These are phyloP conservation scores for Hypomontagnella submonticulosa DNA, from an alignment of 495 filamentous ascomycete species.

Conservation along the genomic window DNA sequence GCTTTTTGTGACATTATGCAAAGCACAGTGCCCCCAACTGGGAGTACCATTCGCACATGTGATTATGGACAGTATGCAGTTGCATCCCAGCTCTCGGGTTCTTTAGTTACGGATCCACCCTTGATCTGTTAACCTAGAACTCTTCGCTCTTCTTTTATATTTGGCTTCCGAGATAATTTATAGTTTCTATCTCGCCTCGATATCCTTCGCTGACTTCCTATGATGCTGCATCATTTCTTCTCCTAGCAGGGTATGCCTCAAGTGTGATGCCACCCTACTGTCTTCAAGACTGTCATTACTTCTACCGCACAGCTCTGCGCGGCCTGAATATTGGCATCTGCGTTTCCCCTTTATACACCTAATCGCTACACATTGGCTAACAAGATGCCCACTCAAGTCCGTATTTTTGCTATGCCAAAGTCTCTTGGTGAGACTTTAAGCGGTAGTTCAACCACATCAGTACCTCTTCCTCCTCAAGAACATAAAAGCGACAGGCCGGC, in stretches of 20 bases:
- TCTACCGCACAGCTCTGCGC: constrained; percentile 87
- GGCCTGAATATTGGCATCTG: constrained; percentile 80
- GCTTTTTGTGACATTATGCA: constrained; percentile 38
- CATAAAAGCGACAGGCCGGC: constrained; percentile 45
- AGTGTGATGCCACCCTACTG: constrained; percentile 82
- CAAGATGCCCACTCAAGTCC: constrained; percentile 65
- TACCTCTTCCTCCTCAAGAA: constrained; percentile 48
- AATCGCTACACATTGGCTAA: constrained; percentile 54
- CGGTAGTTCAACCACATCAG: constrained; percentile 47
- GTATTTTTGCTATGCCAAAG: constrained; percentile 73
- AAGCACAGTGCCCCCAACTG: constrained; percentile 31
- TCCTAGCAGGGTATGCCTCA: constrained; percentile 34
- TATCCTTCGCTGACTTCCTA: constrained; percentile 8
- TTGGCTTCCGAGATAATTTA: constrained; percentile 32
- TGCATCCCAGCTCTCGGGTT: constrained; percentile 29
- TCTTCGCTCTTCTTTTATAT: constrained; percentile 13
- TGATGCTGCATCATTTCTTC: constrained; percentile 10
- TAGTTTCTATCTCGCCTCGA: constrained; percentile 35
- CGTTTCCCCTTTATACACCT: constrained; percentile 79
- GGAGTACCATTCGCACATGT: constrained; percentile 37
- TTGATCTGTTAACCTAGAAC: constrained; percentile 11
- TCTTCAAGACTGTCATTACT: constrained; percentile 90
- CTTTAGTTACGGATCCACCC: constrained; percentile 35
- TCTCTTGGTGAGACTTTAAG: constrained; percentile 75
- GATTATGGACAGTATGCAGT: constrained; percentile 40